These are phyloP conservation scores for Leccinum olivaceopallidum DNA, from an alignment of 768 basidiomycete genomes.

Conservation along the genomic window DNA sequence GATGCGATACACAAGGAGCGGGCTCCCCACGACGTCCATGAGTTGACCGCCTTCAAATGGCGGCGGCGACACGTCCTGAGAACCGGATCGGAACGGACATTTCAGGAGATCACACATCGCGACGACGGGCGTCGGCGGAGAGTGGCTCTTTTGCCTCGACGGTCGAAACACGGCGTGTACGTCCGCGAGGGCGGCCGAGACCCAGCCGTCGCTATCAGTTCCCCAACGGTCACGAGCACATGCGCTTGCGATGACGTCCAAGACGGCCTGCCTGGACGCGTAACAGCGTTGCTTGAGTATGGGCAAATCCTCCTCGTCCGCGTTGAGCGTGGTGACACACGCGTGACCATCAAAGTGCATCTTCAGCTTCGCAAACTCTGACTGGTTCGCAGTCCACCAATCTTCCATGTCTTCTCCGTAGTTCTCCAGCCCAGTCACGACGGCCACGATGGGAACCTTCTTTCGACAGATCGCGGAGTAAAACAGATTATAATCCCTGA, in stretches of 20 bases:
- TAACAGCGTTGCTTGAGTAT: slow-evolving; percentile 27
- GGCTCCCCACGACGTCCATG: slow-evolving; percentile 20
- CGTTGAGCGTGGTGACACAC: slow-evolving; percentile 39
- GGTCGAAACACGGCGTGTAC: slow-evolving; percentile 23
- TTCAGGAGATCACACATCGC: slow-evolving; percentile 26
- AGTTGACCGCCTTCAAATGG: slow-evolving; percentile 22
- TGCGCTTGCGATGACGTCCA: slow-evolving; percentile 19
- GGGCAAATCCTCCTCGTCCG: slow-evolving; percentile 29
- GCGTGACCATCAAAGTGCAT: slow-evolving; percentile 39
- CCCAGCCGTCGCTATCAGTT: slow-evolving; percentile 21
- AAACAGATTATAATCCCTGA: slow-evolving; percentile 41
- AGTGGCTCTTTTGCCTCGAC: slow-evolving; percentile 3
- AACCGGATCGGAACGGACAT: slow-evolving; percentile 2
- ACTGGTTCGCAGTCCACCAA: slow-evolving; percentile 37
- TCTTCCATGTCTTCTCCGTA: slow-evolving; percentile 29
- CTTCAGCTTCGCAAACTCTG: slow-evolving; percentile 27
- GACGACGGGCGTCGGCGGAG: slow-evolving; percentile 18
- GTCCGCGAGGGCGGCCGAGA: slow-evolving; percentile 23
- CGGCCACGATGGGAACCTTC: slow-evolving; percentile 37
- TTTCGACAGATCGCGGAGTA: slow-evolving; percentile 35
- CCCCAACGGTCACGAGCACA: slow-evolving; percentile 27
- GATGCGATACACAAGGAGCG: slow-evolving; percentile 22
- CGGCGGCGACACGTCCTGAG: slow-evolving; percentile 3
- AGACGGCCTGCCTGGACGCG: slow-evolving; percentile 26
- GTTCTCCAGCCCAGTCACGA: slow-evolving; percentile 41